Base-by-base conservation (phyloP, 179 eudicot species). In the Beta corolliflora region DNA sequence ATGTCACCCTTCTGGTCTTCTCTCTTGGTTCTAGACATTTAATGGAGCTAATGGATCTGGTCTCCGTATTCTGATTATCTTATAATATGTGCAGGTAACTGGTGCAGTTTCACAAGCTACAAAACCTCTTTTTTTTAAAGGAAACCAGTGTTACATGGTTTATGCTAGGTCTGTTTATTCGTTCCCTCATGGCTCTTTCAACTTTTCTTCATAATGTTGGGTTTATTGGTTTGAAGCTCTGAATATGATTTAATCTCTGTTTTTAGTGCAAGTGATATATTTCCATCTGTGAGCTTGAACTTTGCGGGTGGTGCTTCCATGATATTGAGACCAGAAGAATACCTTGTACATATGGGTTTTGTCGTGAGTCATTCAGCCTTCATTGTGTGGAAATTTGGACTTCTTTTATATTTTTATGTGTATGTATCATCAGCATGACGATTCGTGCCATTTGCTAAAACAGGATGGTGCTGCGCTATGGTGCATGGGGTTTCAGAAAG, bases 401-500 rank as follows among this genome's bases (percentile, higher is more conserved):
- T 73, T 2, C 14, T 53, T 69, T 64, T 3, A 18, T 31, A 58
- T 13, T 15, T 19, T 13, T 50, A 13, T 50, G 36, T n/a, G n/a
- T n/a, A n/a, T 5, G 52, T 2, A 12, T 25, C 18, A 5, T 56
- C 23, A 75, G 4, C 53, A 19, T 25, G n/a, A 75, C 29, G 29
- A n/a, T 13, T 5, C 5, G 46, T 69, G 73, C 63, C 48, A 50
- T 76, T 31, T 77, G 48, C 41, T 65, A 4, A 31, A 48, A 73
- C 88, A 93, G 99, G 92, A 91, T 83, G 98, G 97, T 71, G 91
- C 92, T 55, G 85, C 92, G 21, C 88, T 91, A 72, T 95, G 99
- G 99, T 95, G 99, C 91, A 90, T 94, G 88, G 99, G 99, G 54
- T 91, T 94, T 87, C 97, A 94, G 91, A 91, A 90, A 84, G 88